These are phyloP conservation scores for Angomonas ambiguus DNA, from an alignment of 208 protist species.

Conservation along the genomic window DNA sequence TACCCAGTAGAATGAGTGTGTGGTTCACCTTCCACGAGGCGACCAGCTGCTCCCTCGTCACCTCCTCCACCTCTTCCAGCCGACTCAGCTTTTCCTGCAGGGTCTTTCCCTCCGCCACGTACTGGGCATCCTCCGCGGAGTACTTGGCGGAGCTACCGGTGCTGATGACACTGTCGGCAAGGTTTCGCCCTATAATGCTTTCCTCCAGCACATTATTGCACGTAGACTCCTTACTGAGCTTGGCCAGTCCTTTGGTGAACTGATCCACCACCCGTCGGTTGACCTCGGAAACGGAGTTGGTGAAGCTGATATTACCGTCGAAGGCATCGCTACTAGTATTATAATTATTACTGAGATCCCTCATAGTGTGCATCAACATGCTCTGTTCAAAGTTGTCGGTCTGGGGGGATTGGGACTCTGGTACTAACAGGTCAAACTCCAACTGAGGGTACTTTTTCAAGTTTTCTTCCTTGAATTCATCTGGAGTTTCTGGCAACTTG, in stretches of 20 bases:
- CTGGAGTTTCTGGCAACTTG: background rate
- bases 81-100: conserved; percentile 36
- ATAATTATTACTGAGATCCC: conserved; percentile 27
- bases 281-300: conserved; percentile 67
- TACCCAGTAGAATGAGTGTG: conserved; percentile 49
- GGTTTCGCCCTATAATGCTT: conserved; percentile 21
- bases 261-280: conserved; percentile 31
- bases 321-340: conserved; percentile 11
- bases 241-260: conserved; percentile 47
- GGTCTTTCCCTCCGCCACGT: conserved; percentile 40
- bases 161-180: background rate
- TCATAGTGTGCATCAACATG: conserved; percentile 50
- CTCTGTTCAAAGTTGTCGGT: background rate
- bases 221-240: conserved; percentile 24
- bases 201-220: conserved; percentile 36
- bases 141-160: background rate
- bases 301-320: conserved; percentile 59
- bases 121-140: conserved; percentile 31
- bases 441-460: conserved; percentile 23
- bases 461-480: conserved; percentile 13
- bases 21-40: conserved; percentile 54
- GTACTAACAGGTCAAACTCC: conserved; percentile 53
- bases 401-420: conserved; percentile 10
- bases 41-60: conserved; percentile 49
- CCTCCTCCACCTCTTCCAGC: conserved; percentile 60